Conservation (phyloP, 2,329 filamentous ascomycete genomes). For the Colletotrichum cuscutae region DNA sequence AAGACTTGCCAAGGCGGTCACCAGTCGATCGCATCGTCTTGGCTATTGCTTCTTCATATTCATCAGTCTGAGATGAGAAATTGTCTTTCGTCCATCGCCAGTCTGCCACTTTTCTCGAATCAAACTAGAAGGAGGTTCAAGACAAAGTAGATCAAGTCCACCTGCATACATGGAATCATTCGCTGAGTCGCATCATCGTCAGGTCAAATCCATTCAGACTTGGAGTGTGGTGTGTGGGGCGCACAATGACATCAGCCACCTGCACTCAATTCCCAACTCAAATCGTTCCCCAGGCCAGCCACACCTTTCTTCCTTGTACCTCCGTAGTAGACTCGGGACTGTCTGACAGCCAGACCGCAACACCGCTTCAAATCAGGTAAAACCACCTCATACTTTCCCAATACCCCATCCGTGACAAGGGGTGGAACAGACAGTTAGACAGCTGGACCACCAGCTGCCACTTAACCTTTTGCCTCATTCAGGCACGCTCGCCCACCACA, state of each 20-base stretch:
- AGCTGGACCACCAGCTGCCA: neutral
- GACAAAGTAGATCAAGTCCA: neutral
- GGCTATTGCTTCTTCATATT: slow-evolving; percentile 5
- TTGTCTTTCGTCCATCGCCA: neutral
- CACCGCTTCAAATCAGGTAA: neutral
- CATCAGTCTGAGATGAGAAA: too few species aligned
- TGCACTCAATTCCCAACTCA: neutral
- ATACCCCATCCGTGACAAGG: neutral
- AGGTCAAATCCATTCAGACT: neutral
- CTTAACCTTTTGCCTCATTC: neutral
- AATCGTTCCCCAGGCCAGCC: neutral
- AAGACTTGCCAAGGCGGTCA: slow-evolving; percentile 14
- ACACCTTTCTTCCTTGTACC: neutral
- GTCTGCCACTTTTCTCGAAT: neutral
- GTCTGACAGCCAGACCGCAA: neutral
- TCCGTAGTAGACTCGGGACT: too few species aligned
- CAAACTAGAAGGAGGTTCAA: neutral
- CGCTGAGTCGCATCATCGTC: neutral
- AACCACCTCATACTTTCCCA: neutral
- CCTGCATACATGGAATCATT: neutral
- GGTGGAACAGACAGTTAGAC: neutral
- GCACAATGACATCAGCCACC: slow-evolving; percentile 7
- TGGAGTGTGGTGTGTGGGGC: neutral
- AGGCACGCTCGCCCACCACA: neutral
- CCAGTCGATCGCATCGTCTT: slow-evolving; percentile 17